These are phyloP conservation scores for Hirschioporus abietinus DNA, from an alignment of 768 basidiomycete genomes.

Conservation along the genomic window DNA sequence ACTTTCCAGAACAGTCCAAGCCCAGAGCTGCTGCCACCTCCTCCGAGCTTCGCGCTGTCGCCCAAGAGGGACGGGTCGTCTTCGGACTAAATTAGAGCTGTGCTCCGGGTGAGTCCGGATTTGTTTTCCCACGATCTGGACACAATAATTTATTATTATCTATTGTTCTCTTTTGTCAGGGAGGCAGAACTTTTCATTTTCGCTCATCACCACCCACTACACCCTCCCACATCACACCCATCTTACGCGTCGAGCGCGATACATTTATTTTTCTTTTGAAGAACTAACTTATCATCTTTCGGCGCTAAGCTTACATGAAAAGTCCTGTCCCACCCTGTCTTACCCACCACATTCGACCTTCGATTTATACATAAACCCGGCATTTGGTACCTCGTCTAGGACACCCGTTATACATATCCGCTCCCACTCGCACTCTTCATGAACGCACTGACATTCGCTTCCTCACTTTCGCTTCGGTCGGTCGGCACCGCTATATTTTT, in stretches of 20 bases:
- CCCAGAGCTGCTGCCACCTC: conserved; percentile 74
- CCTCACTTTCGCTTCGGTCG: background rate
- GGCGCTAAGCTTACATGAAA: background rate
- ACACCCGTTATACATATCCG: background rate
- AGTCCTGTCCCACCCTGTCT: background rate
- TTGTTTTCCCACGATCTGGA: background rate
- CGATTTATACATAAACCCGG: background rate
- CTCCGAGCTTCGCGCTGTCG: conserved; percentile 18
- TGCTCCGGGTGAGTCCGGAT: background rate
- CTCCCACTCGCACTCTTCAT: background rate
- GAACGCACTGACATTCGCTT: background rate
- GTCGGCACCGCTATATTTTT: background rate
- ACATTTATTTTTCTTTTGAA: conserved; percentile 1
- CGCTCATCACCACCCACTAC: background rate
- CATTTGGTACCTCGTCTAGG: background rate
- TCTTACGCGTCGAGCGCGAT: background rate
- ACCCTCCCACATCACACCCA: background rate
- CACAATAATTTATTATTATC: background rate
- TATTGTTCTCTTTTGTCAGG: background rate
- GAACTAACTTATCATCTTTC: conserved; percentile 1
- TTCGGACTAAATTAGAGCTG: background rate
- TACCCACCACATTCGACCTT: background rate
- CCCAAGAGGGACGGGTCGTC: background rate
- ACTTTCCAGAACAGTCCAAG: conserved; percentile 84
- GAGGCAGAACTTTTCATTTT: background rate